These are phyloP conservation scores for Xylaria nigripes DNA, from an alignment of 495 filamentous ascomycete species.

Conservation along the genomic window DNA sequence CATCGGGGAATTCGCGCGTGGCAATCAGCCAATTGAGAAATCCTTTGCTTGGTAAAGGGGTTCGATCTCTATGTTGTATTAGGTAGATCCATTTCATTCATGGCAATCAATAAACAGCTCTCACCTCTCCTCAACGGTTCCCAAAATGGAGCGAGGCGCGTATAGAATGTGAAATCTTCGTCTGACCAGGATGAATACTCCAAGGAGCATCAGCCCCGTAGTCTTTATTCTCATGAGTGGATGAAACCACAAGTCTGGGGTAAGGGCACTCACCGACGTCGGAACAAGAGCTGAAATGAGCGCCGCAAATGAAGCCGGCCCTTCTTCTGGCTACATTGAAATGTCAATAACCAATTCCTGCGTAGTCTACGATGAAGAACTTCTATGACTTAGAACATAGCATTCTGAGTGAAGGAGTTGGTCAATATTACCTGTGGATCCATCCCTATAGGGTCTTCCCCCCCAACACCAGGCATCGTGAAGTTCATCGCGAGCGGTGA, in stretches of 20 bases:
- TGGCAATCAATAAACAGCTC: not conserved
- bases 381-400: not conserved
- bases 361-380: not conserved
- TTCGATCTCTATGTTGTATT: conserved; percentile 19
- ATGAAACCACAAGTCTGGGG: not conserved
- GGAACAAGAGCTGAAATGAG: conserved; percentile 23
- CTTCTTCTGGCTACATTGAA: conserved; percentile 17
- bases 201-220: conserved; percentile 17
- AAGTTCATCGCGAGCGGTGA: not conserved
- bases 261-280: conserved; percentile 17
- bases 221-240: conserved; percentile 7
- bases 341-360: conserved; percentile 2
- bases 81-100: not conserved
- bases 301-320: conserved; percentile 23
- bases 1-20: conserved; percentile 54
- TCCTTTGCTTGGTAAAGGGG: conserved; percentile 12
- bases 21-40: conserved; percentile 54
- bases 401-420: not conserved
- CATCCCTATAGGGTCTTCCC: not conserved
- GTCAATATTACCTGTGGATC: conserved; percentile 4
- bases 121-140: conserved; percentile 25
- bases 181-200: conserved; percentile 21
- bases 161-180: conserved; percentile 22
- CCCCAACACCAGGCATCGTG: not conserved
- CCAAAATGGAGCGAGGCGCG: conserved; percentile 23